Percentiles rank a stretch among this genome's conserved stretches.
phyloP scores from a whole-genome alignment of 169 alveolate genomes.

The Theileria orientalis region DNA sequence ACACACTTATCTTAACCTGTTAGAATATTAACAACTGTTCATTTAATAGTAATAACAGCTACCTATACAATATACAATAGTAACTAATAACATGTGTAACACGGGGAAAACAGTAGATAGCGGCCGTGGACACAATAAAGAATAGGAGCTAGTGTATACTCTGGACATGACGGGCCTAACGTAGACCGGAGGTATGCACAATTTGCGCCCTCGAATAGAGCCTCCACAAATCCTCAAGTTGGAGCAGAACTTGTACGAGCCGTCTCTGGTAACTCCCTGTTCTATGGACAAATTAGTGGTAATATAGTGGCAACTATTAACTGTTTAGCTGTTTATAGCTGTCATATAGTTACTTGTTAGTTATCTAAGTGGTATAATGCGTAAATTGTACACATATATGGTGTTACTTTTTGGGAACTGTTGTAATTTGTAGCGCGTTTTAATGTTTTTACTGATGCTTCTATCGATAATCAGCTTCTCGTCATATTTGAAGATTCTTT shows the following conservation, averaged over 20 bases:
- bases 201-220: conserved; percentile 66
- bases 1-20: conserved; percentile 3
- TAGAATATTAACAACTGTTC: background rate
- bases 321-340: background rate
- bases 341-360: conserved; percentile 1
- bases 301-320: background rate
- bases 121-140: conserved; percentile 20
- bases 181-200: conserved; percentile 66
- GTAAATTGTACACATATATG: background rate
- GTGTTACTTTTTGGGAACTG: conserved; percentile 41
- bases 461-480: conserved; percentile 20
- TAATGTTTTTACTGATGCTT: conserved; percentile 17
- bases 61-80: too few species aligned
- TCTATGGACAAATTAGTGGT: conserved; percentile 14
- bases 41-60: background rate
- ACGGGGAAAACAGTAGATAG: background rate
- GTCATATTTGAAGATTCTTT: background rate
- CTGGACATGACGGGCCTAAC: conserved; percentile 78
- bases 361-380: background rate
- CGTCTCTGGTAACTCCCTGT: background rate
- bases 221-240: conserved; percentile 57
- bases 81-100: background rate
- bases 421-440: conserved; percentile 45
- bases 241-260: conserved; percentile 22
- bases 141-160: conserved; percentile 22